Evolutionary conservation across 345 rosid species (phyloP).

Genomic region (Atalantia buxifolia): DNA sequence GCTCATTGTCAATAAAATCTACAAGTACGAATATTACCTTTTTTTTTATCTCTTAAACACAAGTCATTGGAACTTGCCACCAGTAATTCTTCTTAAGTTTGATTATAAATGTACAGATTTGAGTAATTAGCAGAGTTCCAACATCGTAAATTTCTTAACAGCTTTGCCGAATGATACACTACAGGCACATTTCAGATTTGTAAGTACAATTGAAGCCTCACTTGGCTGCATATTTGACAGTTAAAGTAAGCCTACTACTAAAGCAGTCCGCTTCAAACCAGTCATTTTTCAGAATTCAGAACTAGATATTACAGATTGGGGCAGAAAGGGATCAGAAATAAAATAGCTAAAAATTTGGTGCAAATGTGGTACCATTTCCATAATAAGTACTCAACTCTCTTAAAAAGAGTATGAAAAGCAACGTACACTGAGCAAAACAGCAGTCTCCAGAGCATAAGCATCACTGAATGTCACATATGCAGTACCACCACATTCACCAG

Average conservation of each 20-base stretch:
- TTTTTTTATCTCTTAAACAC: not conserved
- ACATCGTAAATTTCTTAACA: not conserved
- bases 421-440: conserved; percentile 82
- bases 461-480: conserved; percentile 81
- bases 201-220: not conserved
- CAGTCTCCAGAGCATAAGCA: conserved; percentile 76
- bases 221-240: not conserved
- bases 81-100: not conserved
- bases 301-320: not conserved
- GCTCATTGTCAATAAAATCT: not conserved
- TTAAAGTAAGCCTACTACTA: not conserved
- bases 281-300: not conserved
- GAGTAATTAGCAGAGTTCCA: not conserved
- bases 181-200: not conserved
- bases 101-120: not conserved
- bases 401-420: not conserved
- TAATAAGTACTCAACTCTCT: not conserved
- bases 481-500: conserved; percentile 54
- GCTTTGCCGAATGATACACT: not conserved
- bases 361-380: not conserved
- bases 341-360: not conserved
- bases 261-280: not conserved
- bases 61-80: not conserved
- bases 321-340: not conserved
- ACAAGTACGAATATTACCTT: not conserved